Evolutionary conservation across 305 asterid species (phyloP), one percentile per base, ranked within the genome.

Genomic region (Fraxinus greggii): DNA sequence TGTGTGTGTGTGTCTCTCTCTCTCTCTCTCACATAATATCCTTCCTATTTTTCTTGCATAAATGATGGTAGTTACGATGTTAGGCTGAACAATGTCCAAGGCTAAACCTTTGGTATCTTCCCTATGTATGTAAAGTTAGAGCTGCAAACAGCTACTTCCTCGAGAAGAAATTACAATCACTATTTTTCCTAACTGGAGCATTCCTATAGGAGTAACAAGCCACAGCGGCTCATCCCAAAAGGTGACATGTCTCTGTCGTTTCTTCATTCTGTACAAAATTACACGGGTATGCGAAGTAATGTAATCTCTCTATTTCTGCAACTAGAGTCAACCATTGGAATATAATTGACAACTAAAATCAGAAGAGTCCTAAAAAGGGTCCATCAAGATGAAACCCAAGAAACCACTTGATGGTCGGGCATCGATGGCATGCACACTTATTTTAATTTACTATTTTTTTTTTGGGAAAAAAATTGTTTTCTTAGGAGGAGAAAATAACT

Each of bases 321-420:
- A 67, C 74, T 67, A 28, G 74, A 26, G 36, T 28, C 19, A 12
- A 67, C 36, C 35, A 4, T 4, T 67, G 74, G 74, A 67, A 67
- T 21, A 67, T 67, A 67, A 67, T 13, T 67, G 74, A 12, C 74
- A 28, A 67, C 74, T 24, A 29, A 67, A 28, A 67, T 26, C 35
- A 10, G 17, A 21, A 59, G 21, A 67, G 74, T 67, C 28, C 21
- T 10, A 10, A 29, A 67, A 24, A 28, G 35, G 38, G 45, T 15
- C 75, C 75, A 70, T 15, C 42, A n/a, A 70, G 75, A 70, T 29
- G 75, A 70, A 31, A 15, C 75, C 75, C 45, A 70, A 70, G 24
- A 15, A 70, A 70, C 26, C 26, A 70, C 40, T 70, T 70, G 42
- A 29, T 31, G 38, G 75, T 8, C n/a, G 26, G 23, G 75, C 23